Evolutionary conservation across 2,329 filamentous ascomycete genomes (phyloP).

Genomic region (Sphaerulina populicola): DNA sequence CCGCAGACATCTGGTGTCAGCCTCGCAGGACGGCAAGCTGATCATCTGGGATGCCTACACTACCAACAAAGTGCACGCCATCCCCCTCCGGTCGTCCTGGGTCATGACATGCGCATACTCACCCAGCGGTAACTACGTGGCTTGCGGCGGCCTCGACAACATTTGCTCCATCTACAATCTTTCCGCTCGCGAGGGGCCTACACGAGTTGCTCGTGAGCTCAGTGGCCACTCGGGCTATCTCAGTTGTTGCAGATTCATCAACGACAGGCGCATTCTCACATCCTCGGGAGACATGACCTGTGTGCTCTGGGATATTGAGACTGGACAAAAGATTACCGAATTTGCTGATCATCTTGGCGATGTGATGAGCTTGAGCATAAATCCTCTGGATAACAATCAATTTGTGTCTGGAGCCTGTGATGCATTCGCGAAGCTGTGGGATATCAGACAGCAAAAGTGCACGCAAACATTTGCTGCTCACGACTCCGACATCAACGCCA

Average conservation of each 20-base stretch:
- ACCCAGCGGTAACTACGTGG: conserved; percentile 95
- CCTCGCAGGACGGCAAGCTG: conserved; percentile 96
- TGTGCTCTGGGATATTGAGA: conserved; percentile 99
- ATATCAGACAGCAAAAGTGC: conserved; percentile 95
- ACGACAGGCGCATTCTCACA: conserved; percentile 93
- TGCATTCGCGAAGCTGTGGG: conserved; percentile 97
- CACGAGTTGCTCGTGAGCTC: conserved; percentile 86
- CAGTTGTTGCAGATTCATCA: conserved; percentile 97
- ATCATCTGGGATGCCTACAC: conserved; percentile 99
- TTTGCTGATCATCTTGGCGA: conserved; percentile 97
- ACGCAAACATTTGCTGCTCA: conserved; percentile 98
- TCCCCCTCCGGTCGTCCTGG: conserved; percentile 94
- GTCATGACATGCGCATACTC: conserved; percentile 99
- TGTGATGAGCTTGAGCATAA: conserved; percentile 99
- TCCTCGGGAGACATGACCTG: conserved; percentile 99
- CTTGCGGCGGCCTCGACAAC: conserved; percentile 96
- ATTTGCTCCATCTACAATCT: conserved; percentile 99
- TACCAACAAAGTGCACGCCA: conserved; percentile 98
- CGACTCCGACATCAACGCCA: conserved; percentile 98
- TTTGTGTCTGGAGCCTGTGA: conserved; percentile 99
- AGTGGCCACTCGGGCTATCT: conserved; percentile 96
- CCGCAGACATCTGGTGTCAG: conserved; percentile 90
- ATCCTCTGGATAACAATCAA: conserved; percentile 97
- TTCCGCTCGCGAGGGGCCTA: conserved; percentile 93
- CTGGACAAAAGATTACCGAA: conserved; percentile 91